Base-by-base conservation (phyloP, 2,329 filamentous ascomycete species). In the Aspergillus pseudotamarii region DNA sequence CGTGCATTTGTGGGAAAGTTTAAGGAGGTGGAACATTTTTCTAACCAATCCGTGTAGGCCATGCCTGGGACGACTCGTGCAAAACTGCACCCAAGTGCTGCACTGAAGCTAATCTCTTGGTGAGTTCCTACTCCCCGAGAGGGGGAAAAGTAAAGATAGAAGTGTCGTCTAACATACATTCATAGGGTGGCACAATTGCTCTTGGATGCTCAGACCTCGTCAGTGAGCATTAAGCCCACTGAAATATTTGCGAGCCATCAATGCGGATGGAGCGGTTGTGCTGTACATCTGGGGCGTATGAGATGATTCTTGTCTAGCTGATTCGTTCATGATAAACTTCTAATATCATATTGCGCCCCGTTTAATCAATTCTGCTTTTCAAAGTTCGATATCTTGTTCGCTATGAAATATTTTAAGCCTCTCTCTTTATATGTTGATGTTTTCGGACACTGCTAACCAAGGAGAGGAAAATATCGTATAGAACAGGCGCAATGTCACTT, bases 81-180 rank as follows among this genome's bases (percentile, higher is more conserved):
- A 8, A 48, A 12, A 59, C 64, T 14, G 60, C 34, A 30, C 72
- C 72, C 54, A 67, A 73, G 65, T 75, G 73, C 72, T 75, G 72
- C 62, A 71, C 72, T 21, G 72, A 75, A 64, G 68, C 61, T 45
- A 75, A 74, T 58, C 58, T 75, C 43, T 57, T 74, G 64, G 73
- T 74, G 69, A 61, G 70, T 66, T 45, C 45, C 23, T 26, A 4
- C 45, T 48, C n/a, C 14, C 5, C 34, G 5, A 36, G 34, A 23
- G 6, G 21, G 21, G 16, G n/a, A 14, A 2, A 46, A 36, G 26
- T 16, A n/a, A 19, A 32, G 14, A 8, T 8, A 19, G 26, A n/a
- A 32, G 1, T 51, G 28, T 8, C 46, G 8, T 30, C 46, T 51
- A 51, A 51, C 26, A 19, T 10, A 2, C 14, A 19, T 36, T n/a